Evolutionary conservation across 2,329 filamentous ascomycete species (phyloP).

Genomic region (Neopestalotiopsis sp.): DNA sequence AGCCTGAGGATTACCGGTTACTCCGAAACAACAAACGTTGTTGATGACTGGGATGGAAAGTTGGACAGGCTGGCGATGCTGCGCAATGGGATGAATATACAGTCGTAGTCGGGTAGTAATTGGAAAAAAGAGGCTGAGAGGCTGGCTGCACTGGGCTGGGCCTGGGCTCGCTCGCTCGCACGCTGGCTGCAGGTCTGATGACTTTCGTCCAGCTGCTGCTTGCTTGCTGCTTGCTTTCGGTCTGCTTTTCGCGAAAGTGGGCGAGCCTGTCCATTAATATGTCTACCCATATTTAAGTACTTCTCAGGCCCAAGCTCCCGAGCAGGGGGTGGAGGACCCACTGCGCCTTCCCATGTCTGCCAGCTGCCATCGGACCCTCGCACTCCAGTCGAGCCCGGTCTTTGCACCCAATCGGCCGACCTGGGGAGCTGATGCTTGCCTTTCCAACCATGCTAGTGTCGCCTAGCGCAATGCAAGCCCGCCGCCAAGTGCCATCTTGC

Average conservation of each 20-base stretch:
- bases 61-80: no score
- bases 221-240: neutral
- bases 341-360: neutral
- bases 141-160: slow-evolving; percentile 12
- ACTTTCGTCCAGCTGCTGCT: slow-evolving; percentile 17
- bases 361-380: slow-evolving; percentile 17
- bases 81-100: no score
- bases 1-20: no score
- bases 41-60: no score
- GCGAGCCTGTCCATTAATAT: slow-evolving; percentile 25
- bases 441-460: slow-evolving; percentile 12
- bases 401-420: slow-evolving; percentile 2
- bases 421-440: slow-evolving; percentile 11
- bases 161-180: slow-evolving; percentile 6
- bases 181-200: slow-evolving; percentile 24
- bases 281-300: slow-evolving; percentile 25
- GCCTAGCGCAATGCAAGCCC: slow-evolving; percentile 14
- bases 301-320: slow-evolving; percentile 18
- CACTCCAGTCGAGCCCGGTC: slow-evolving; percentile 6
- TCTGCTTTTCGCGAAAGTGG: slow-evolving; percentile 23
- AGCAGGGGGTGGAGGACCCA: slow-evolving; percentile 10
- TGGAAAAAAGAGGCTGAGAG: neutral
- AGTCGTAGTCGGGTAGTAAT: no score
- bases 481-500: slow-evolving; percentile 10
- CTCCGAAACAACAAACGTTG: no score